Evolutionary conservation across 2,329 filamentous ascomycete species (phyloP), one percentile per base, ranked within the genome.

Genomic region (Ascocoryne sarcoides): DNA sequence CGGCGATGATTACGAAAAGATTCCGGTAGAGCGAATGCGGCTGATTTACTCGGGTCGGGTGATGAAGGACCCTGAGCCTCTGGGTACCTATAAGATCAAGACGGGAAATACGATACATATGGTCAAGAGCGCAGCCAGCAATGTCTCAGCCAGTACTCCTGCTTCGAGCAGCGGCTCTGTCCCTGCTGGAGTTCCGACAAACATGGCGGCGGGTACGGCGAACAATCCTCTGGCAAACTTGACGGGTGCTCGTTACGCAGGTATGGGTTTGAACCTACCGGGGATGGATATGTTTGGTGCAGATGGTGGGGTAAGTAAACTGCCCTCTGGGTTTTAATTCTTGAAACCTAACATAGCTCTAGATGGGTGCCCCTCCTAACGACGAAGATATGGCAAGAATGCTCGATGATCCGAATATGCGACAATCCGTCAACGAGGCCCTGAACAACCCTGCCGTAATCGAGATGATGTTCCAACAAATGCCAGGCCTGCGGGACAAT

Each of bases 11-110:
- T 86, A 82, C 59, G 90, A 93, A 62, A 82, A 94, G 62, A 79
- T 95, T 41, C 83, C 92, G 23, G 73, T 82, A 39, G 87, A 94
- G 58, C 79, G 88, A 53, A 90, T 96, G 67, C 85, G 92, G 46
- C 73, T 98, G 49, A 98, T 98, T 66, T 98, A 96, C 70, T 95
- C 90, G 4, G 92, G 92, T 39, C 82, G 90, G 46, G 90, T 98
- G 46, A 79, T 98, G 68, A 98, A 96, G 70, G 92, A 98, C 62
- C 79, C 83, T 44, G 90, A 98, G 55, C 81, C 84, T 0, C 68
- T 98, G 32, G 78, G 73, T 49, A 77, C 78, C 42, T 93, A 93
- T 69, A 96, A 95, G 71, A 89, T 98, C 64, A 95, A 95, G 71
- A 74, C 86, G 50, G 88, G 89, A 49, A 92, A 96, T 64, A 96